Evolutionary conservation across 1,284 basidiomycete species (phyloP).

Genomic region (Grifola frondosa): DNA sequence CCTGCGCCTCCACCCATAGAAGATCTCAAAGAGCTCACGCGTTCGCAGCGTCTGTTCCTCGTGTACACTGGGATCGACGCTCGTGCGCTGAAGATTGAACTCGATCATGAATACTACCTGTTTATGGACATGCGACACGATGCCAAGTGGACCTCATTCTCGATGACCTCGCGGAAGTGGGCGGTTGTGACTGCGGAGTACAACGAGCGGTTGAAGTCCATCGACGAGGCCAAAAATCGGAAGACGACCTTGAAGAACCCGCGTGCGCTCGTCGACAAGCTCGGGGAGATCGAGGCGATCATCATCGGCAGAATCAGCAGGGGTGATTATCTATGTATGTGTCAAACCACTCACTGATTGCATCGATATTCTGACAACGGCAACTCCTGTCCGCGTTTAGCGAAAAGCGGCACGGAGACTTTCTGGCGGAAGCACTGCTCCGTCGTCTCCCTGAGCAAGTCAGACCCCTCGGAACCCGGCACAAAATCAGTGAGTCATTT

Average conservation of each 20-base stretch:
- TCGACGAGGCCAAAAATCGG: no score
- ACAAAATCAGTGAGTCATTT: no score
- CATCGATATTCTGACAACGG: no score
- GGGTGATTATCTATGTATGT: background rate
- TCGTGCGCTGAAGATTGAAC: background rate
- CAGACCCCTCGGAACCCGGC: no score
- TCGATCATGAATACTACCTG: slow-evolving; percentile 11
- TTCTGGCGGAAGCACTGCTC: slow-evolving; percentile 5
- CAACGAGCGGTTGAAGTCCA: no score
- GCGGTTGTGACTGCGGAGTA: slow-evolving; percentile 5
- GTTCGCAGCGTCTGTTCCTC: slow-evolving; percentile 9
- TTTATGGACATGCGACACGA: slow-evolving; percentile 13
- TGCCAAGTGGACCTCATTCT: slow-evolving; percentile 12
- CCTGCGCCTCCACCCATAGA: no score
- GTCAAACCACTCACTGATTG: no score
- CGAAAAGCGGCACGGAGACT: background rate
- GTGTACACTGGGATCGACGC: slow-evolving; percentile 8
- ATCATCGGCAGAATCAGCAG: background rate
- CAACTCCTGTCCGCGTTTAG: no score
- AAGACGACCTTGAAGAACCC: no score
- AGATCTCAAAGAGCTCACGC: slow-evolving; percentile 5
- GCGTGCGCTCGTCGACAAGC: slow-evolving; percentile 5
- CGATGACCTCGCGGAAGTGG: slow-evolving; percentile 13
- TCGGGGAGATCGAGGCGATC: background rate
- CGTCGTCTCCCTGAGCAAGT: background rate